Evolutionary conservation across 768 basidiomycete genomes (phyloP).

Genomic region (Leucogyrophana mollusca): DNA sequence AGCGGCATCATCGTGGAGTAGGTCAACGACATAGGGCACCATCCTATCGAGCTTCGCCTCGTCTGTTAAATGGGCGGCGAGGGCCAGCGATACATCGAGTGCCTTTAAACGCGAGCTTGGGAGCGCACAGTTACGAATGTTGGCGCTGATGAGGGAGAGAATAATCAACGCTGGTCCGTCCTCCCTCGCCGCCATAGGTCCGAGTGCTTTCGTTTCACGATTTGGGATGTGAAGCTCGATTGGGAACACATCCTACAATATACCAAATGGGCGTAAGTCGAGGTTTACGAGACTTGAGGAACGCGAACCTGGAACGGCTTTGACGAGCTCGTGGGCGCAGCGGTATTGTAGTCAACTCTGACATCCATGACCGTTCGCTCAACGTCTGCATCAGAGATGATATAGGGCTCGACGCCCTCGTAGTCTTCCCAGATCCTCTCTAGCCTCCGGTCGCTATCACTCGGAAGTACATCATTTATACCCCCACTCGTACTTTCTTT

Average conservation of each 20-base stretch:
- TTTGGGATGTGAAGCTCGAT: conserved; percentile 72
- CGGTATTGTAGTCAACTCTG: conserved; percentile 49
- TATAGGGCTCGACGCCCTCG: conserved; percentile 73
- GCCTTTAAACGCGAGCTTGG: conserved; percentile 86
- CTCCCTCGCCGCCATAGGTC: conserved; percentile 55
- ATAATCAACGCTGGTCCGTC: conserved; percentile 90
- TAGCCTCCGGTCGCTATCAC: conserved; percentile 82
- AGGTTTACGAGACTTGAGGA: not conserved
- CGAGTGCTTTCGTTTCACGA: conserved; percentile 51
- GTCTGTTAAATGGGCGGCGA: conserved; percentile 81
- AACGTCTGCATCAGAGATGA: conserved; percentile 41
- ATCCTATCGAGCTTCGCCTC: conserved; percentile 94
- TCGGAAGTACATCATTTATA: conserved; percentile 47
- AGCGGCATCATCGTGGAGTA: conserved; percentile 83
- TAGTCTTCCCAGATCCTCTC: conserved; percentile 88
- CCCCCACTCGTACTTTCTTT: conserved; percentile 23
- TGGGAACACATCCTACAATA: conserved; percentile 68
- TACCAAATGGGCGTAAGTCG: conserved; percentile 5
- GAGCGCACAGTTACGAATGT: conserved; percentile 82
- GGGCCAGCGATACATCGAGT: conserved; percentile 82
- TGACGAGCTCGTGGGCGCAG: conserved; percentile 39
- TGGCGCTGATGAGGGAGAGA: conserved; percentile 82
- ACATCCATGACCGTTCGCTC: conserved; percentile 53
- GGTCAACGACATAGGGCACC: conserved; percentile 87
- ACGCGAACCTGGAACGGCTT: conserved; percentile 59